Conservation (phyloP, 345 rosid species). For the Sonneratia alba region DNA sequence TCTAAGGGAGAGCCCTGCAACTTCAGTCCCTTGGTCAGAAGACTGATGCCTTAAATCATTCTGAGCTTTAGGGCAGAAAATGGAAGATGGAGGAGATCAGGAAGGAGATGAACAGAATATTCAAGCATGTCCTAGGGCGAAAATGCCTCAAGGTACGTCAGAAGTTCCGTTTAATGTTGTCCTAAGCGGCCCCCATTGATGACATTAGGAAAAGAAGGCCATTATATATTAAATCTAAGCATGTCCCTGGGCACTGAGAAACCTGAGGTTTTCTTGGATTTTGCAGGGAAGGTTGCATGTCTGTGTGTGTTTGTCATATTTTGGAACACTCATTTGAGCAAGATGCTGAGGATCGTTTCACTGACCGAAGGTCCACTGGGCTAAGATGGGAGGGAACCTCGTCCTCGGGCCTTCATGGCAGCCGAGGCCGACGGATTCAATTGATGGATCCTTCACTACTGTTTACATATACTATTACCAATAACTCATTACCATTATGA, state of each 20-base stretch:
- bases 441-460: neutral
- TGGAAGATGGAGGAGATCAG: neutral
- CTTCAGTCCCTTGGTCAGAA: neutral
- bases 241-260: too few relatives aligned
- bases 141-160: neutral
- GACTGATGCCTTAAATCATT: neutral
- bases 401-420: conserved; percentile 11
- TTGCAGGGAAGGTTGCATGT: neutral
- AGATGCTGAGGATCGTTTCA: neutral
- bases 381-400: neutral
- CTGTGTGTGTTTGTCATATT: neutral
- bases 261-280: neutral
- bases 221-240: too few relatives aligned
- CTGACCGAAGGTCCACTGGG: neutral
- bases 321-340: conserved; percentile 15
- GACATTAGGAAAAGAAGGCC: too few relatives aligned
- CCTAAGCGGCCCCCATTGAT: too few relatives aligned
- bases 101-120: neutral
- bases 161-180: too few relatives aligned
- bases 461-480: too few relatives aligned
- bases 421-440: neutral
- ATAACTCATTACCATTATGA: too few relatives aligned
- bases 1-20: too few relatives aligned
- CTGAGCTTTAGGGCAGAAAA: neutral
- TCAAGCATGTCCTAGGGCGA: neutral